Evolutionary conservation across 768 basidiomycete genomes (phyloP).

Genomic region (Trametes cubensis): DNA sequence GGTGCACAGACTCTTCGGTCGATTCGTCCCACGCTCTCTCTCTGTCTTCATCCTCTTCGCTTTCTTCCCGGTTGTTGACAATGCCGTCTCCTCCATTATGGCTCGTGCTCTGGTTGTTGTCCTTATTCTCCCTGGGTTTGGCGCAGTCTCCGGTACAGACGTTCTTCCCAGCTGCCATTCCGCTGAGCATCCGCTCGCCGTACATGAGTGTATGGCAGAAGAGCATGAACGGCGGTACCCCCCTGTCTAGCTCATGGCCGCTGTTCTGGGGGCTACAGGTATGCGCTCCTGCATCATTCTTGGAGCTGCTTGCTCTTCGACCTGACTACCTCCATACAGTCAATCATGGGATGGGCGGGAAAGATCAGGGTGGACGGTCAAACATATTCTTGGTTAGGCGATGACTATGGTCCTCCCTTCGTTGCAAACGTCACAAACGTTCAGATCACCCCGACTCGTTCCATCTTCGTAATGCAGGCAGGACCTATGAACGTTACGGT

Average conservation of each 20-base stretch:
- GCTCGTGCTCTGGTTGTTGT: slow-evolving; percentile 1
- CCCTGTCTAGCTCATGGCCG: slow-evolving; percentile 24
- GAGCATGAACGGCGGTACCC: background rate
- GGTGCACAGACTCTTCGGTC: background rate
- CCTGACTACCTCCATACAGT: background rate
- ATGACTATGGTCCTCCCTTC: background rate
- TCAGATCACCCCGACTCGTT: slow-evolving; percentile 40
- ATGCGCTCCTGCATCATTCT: background rate
- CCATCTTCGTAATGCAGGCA: slow-evolving; percentile 37
- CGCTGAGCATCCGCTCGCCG: slow-evolving; percentile 33
- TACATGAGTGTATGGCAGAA: slow-evolving; percentile 30
- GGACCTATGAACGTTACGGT: slow-evolving; percentile 41
- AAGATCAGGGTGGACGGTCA: slow-evolving; percentile 24
- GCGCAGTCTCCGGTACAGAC: slow-evolving; percentile 16
- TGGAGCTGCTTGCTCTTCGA: no score
- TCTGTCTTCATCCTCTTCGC: background rate
- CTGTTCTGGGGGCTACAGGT: slow-evolving; percentile 22
- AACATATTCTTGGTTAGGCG: slow-evolving; percentile 27
- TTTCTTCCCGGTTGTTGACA: background rate
- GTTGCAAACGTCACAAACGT: slow-evolving; percentile 27
- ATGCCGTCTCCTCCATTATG: slow-evolving; percentile 2
- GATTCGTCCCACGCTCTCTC: slow-evolving; percentile 1
- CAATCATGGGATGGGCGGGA: slow-evolving; percentile 27
- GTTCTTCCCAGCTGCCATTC: slow-evolving; percentile 28
- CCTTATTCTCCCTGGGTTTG: background rate